These are phyloP conservation scores for Sporothrix pseudoabietina DNA, from an alignment of 2,329 filamentous ascomycete genomes.

Conservation along the genomic window DNA sequence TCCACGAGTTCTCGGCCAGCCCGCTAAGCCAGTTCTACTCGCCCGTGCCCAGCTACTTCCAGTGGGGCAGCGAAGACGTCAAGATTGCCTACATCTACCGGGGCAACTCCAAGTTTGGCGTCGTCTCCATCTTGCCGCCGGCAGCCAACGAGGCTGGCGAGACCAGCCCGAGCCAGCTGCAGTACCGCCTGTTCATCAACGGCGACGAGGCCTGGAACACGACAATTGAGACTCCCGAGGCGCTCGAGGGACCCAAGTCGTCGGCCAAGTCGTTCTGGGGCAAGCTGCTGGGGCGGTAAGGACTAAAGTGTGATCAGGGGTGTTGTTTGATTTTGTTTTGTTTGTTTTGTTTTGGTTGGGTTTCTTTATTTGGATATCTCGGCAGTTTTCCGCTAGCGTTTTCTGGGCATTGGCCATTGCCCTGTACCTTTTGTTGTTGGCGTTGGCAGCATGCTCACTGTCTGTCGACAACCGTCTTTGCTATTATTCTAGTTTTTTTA, in stretches of 20 bases:
- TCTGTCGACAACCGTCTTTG: neutral
- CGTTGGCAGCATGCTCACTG: neutral
- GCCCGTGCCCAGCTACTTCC: slow-evolving; percentile 78
- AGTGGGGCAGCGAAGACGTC: slow-evolving; percentile 80
- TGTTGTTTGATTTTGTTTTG: neutral
- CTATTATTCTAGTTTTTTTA: neutral
- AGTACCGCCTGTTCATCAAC: slow-evolving; percentile 81
- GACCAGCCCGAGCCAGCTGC: slow-evolving; percentile 61
- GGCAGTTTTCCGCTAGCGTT: neutral
- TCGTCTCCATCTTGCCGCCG: slow-evolving; percentile 64
- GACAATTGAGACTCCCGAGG: slow-evolving; percentile 51
- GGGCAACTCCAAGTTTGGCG: slow-evolving; percentile 87
- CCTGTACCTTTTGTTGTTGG: neutral
- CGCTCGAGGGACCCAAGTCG: slow-evolving; percentile 39
- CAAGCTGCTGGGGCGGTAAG: slow-evolving; percentile 36
- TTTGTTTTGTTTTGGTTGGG: neutral
- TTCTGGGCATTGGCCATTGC: neutral
- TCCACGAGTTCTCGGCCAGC: slow-evolving; percentile 90
- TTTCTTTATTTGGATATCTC: neutral
- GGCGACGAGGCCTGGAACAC: slow-evolving; percentile 77
- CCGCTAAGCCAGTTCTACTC: slow-evolving; percentile 94
- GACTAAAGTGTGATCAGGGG: neutral
- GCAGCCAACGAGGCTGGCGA: slow-evolving; percentile 56
- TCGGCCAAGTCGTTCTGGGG: slow-evolving; percentile 53
- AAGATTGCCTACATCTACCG: slow-evolving; percentile 82